Percentiles rank a stretch among this genome's conserved stretches.
Evolutionary conservation across 805 yeast genomes (phyloP).

Genomic region (Kregervanrija delftensis): DNA sequence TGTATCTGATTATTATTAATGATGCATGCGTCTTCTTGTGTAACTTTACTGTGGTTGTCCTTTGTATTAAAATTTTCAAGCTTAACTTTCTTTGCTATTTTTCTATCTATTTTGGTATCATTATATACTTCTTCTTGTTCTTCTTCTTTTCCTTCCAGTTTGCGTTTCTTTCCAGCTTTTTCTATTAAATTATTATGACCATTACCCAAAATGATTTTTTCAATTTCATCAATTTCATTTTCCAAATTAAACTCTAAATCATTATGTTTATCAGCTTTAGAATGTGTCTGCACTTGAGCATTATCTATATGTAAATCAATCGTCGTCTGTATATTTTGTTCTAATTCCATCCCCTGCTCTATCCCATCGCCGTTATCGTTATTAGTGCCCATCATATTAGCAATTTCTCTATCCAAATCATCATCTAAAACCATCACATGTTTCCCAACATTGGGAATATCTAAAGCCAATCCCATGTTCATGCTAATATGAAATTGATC

Average conservation of each 20-base stretch:
- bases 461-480: neutral
- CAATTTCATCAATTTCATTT: neutral
- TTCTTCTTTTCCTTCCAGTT: too few species aligned
- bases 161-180: too few species aligned
- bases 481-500: neutral
- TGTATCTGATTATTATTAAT: neutral
- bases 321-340: neutral
- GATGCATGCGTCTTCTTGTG: neutral
- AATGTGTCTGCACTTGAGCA: too few species aligned
- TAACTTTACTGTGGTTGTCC: too few species aligned
- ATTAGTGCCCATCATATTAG: neutral
- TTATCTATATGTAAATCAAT: neutral
- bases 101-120: too few species aligned
- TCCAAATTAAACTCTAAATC: neutral
- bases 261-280: neutral
- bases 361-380: too few species aligned
- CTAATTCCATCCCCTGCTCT: neutral
- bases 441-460: too few species aligned
- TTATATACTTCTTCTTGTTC: too few species aligned
- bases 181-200: too few species aligned
- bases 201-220: too few species aligned
- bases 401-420: slow-evolving; percentile 6
- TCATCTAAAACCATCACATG: neutral
- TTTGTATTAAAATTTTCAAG: too few species aligned
- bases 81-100: too few species aligned